Base-by-base conservation (phyloP, 768 basidiomycete species). In the Megacollybia marginata region DNA sequence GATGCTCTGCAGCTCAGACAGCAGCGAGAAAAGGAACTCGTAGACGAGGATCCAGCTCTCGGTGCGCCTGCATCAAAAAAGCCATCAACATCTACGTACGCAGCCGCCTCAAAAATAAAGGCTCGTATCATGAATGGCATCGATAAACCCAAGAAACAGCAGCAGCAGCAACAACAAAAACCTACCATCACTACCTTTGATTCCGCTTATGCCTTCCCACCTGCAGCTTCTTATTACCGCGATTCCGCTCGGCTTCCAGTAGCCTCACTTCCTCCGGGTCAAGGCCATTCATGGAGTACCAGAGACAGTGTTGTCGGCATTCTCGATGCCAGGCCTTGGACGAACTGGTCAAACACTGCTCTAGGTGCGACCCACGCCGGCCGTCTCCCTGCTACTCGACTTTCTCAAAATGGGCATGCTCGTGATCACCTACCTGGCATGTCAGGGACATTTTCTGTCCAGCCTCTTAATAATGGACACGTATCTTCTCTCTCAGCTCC, bases 1-100 rank as follows among this genome's bases (percentile, higher is more conserved):
- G 79, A 80, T 42, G 87, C 87, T n/a, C 64, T 88, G 23, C 65
- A 71, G 35, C 67, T 74, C 48, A 77, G 79, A 34, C 71, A 72
- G 51, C 68, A 65, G 2, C 79, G 75, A 54, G 76, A 75, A 63
- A 76, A 72, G 51, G 76, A 73, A 55, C 61, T 77, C n/a, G 60
- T 79, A n/a, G 76, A 82, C 48, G 79, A 77, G 45, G 75, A 83
- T 57, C 79, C 80, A 34, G 76, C 77, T 33, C 61, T 49, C 56
- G 58, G 11, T 56, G 61, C 35, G 52, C 52, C 31, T 54, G 50
- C 5, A 48, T 57, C 34, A 43, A 52, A n/a, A 49, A 46, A 5
- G 48, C 50, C 46, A 52, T 40, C 42, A 55, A 6, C 48, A 36
- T 51, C 48, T 57, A 59, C 1, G 13, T 55, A 12, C 67, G 61